A percentile compares a stretch with the other conserved stretches of the same genome.
These are phyloP conservation scores for Ceratocystis variospora DNA, from an alignment of 2,329 filamentous ascomycete genomes.

Conservation along the genomic window DNA sequence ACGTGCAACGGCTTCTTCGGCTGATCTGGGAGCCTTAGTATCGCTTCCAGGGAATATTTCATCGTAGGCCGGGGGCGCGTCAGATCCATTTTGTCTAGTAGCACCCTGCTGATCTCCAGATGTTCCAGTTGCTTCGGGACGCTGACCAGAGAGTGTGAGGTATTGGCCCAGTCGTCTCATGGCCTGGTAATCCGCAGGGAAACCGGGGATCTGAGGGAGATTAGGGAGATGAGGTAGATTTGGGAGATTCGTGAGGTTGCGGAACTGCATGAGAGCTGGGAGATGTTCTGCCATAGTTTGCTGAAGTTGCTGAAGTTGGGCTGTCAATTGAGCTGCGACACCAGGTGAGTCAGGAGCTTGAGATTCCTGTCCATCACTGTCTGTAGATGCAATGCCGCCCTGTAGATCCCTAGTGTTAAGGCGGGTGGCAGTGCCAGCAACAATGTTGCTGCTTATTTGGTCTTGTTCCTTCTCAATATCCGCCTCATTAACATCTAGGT, in stretches of 20 bases:
- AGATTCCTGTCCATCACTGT: constrained; percentile 2
- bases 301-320: constrained; percentile 64
- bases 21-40: constrained; percentile 33
- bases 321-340: constrained; percentile 58
- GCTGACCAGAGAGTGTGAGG: constrained; percentile 44
- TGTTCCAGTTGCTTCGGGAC: constrained; percentile 35
- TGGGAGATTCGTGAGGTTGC: constrained; percentile 36
- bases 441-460: not conserved
- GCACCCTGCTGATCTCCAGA: constrained; percentile 19
- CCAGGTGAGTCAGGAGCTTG: constrained; percentile 32
- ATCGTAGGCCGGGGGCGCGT: constrained; percentile 60
- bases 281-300: constrained; percentile 49
- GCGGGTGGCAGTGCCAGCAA: not conserved
- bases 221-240: constrained; percentile 42
- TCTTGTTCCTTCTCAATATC: not conserved
- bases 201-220: constrained; percentile 43
- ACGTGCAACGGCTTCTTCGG: constrained; percentile 38
- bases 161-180: constrained; percentile 59
- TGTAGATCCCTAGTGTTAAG: constrained; percentile 5
- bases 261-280: constrained; percentile 38
- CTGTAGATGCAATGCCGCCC: constrained; percentile 7
- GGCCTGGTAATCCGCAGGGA: constrained; percentile 60
- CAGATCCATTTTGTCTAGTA: constrained; percentile 18
- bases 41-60: constrained; percentile 55
- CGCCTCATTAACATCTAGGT: constrained; percentile 30